Conservation (phyloP, 441 rosid genomes). For the Pelargonium hybrid region DNA sequence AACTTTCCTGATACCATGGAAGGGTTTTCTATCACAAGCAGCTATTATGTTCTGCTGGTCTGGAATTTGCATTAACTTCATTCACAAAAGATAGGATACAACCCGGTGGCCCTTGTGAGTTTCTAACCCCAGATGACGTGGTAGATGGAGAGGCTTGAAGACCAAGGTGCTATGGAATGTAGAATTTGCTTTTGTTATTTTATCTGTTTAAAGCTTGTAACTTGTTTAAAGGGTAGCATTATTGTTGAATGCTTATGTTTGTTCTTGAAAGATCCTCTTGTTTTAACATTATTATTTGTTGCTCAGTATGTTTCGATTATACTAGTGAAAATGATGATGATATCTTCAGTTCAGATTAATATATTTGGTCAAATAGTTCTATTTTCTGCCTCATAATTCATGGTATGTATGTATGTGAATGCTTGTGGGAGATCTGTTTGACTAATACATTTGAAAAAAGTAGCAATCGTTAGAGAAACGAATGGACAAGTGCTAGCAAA, state of each 20-base stretch:
- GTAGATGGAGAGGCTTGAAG: conserved; percentile 7
- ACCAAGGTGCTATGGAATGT: not conserved
- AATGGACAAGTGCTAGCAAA: too few species aligned
- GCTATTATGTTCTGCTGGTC: not conserved
- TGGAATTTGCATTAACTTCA: not conserved
- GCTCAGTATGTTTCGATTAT: too few species aligned
- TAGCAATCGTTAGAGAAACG: too few species aligned
- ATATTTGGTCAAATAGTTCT: too few species aligned
- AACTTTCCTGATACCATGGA: conserved; percentile 2
- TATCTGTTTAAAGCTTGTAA: not conserved
- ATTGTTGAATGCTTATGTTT: not conserved
- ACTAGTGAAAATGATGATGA: too few species aligned
- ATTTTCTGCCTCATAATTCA: too few species aligned
- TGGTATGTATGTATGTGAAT: too few species aligned
- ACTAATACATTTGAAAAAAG: too few species aligned
- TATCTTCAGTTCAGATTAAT: too few species aligned
- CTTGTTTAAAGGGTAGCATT: conserved; percentile 6
- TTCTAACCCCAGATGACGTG: not conserved
- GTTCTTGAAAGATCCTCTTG: not conserved
- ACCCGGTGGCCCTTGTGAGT: not conserved
- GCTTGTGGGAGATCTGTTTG: too few species aligned
- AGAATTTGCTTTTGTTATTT: conserved; percentile 1
- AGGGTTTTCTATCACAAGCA: not conserved
- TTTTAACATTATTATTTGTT: not conserved
- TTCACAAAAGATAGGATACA: conserved; percentile 7